Evolutionary conservation across 768 basidiomycete species (phyloP), one percentile per base, ranked within the genome.

Genomic region (Russula virescens): DNA sequence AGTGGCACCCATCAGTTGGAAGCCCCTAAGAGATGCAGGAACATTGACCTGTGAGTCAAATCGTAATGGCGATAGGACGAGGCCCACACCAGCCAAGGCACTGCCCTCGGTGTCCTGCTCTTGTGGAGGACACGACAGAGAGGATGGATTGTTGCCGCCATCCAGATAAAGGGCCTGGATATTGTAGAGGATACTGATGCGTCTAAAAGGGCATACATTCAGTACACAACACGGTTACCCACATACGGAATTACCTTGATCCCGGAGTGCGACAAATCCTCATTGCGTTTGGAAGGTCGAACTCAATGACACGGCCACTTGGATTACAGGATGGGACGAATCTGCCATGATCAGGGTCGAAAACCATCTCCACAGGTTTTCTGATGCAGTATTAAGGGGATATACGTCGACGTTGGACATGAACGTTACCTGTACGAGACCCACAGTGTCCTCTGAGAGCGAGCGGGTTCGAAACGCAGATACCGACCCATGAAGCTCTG

Each of bases 391-490:
- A 11, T 53, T 25, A 56, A 31, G 38, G 28, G n/a, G 10, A 48
- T 23, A 31, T 13, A 28, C 23, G 46, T 43, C 11, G 34, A 9
- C 54, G 28, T 40, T 52, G n/a, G 43, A 14, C 18, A 21, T 10
- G 21, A 45, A 28, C 68, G 51, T 63, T 64, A 86, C 88, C 87
- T 79, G 72, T 89, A 91, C 26, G 91, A 91, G 55, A 93, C 76
- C 60, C 89, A 76, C 23, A 93, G 75, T 35, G 88, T 83, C 66
- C 87, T 81, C 68, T 86, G 87, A 16, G 89, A 88, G 63, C 88
- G 82, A 16, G 91, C 90, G 25, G 81, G 83, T 66, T 93, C 91
- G 63, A 84, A 91, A 48, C 91, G 89, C 65, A 93, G 75, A 61
- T 78, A 77, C 46, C 89, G 81, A 52, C 91, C 91, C 67, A 89